A percentile compares a stretch with the other conserved stretches of the same genome.
Conservation (phyloP, 257 asterid genomes). For the Paraleonurus japonicus region DNA sequence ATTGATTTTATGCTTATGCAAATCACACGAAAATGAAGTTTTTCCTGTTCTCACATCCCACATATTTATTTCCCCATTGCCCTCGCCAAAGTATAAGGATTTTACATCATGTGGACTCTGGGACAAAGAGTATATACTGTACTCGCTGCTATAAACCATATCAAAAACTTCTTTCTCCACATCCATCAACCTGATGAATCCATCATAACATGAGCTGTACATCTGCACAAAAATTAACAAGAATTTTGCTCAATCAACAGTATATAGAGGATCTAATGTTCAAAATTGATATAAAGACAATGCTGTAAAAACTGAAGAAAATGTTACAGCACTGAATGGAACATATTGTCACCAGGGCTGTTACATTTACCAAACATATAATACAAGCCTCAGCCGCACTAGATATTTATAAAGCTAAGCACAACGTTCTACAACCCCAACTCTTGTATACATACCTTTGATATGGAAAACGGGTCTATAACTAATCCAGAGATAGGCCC, state of each 20-base stretch:
- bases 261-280: not conserved
- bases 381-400: not conserved
- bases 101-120: conserved; percentile 43
- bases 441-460: conserved; percentile 49
- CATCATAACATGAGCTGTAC: conserved; percentile 80
- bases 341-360: not conserved
- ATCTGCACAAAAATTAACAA: conserved; percentile 51
- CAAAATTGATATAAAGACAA: not conserved
- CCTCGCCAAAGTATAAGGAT: conserved; percentile 67
- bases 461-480: conserved; percentile 53
- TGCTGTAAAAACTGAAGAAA: not conserved
- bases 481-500: conserved; percentile 77
- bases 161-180: conserved; percentile 75
- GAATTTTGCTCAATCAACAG: conserved; percentile 13
- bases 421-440: not conserved
- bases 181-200: conserved; percentile 78
- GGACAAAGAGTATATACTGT: conserved; percentile 50
- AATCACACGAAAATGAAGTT: conserved; percentile 41
- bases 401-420: conserved; percentile 10
- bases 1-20: conserved; percentile 72
- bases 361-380: not conserved
- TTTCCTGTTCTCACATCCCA: conserved; percentile 79
- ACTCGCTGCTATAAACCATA: conserved; percentile 50
- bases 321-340: not conserved
- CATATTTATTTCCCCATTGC: conserved; percentile 47